A percentile compares a stretch with the other conserved stretches of the same genome.
Conservation (phyloP, 371 early-diverging fungal genomes). For the Mortierella polycephala region DNA sequence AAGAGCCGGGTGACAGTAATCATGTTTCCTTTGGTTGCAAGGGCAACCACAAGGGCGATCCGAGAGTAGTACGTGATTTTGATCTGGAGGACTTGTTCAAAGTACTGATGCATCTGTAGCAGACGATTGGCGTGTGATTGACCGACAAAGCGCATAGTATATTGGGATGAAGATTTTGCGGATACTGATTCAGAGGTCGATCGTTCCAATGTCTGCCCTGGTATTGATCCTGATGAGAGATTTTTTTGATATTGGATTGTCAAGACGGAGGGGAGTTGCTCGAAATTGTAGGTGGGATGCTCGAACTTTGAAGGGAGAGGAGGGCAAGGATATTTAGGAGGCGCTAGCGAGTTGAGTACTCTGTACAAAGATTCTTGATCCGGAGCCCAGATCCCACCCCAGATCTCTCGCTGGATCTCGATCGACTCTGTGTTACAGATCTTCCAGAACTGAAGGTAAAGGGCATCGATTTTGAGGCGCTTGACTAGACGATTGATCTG, state of each 20-base stretch:
- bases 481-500: slow-evolving; percentile 19
- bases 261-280: neutral
- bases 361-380: slow-evolving; percentile 30
- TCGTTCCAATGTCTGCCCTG: slow-evolving; percentile 1
- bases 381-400: slow-evolving; percentile 2
- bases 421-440: slow-evolving; percentile 27
- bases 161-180: neutral
- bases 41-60: slow-evolving; percentile 39
- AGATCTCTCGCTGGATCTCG: slow-evolving; percentile 34
- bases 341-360: slow-evolving; percentile 20
- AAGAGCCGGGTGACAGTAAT: slow-evolving; percentile 22
- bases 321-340: slow-evolving; percentile 3
- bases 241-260: neutral
- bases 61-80: slow-evolving; percentile 19
- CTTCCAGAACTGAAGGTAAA: slow-evolving; percentile 47
- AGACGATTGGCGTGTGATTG: slow-evolving; percentile 40
- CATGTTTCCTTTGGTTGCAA: slow-evolving; percentile 33
- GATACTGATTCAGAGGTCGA: neutral
- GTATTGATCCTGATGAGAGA: neutral
- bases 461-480: slow-evolving; percentile 14
- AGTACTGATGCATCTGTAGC: slow-evolving; percentile 46
- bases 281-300: neutral
- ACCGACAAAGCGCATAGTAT: slow-evolving; percentile 11
- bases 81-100: slow-evolving; percentile 30
- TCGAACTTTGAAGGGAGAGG: neutral